Conservation (phyloP, 225 moss, liverwort and hornwort genomes). For the Ulota crispa region DNA sequence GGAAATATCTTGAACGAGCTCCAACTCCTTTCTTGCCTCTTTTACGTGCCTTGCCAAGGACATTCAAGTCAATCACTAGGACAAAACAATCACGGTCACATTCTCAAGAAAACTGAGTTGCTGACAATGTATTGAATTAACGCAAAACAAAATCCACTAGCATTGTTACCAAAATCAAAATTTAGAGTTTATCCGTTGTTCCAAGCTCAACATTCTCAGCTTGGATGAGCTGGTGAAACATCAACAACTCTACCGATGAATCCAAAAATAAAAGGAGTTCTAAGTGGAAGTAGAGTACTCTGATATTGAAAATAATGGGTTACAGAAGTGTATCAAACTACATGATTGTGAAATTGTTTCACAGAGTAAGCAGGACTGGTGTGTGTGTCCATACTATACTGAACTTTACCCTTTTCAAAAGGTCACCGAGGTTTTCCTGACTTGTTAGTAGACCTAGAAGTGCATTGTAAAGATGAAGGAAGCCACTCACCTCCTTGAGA, state of each 20-base stretch:
- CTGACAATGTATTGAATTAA: neutral
- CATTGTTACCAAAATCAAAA: neutral
- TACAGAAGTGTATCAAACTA: neutral
- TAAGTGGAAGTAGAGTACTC: neutral
- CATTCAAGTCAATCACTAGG: slow-evolving; percentile 24
- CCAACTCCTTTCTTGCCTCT: slow-evolving; percentile 69
- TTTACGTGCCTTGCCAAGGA: slow-evolving; percentile 59
- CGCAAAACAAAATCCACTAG: neutral
- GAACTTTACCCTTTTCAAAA: neutral
- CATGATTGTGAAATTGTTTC: neutral
- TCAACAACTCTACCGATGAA: neutral
- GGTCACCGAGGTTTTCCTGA: rapidly evolving
- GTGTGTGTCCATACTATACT: neutral
- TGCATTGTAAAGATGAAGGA: slow-evolving; percentile 13
- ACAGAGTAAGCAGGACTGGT: neutral
- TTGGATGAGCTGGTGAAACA: neutral
- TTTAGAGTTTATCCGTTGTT: neutral
- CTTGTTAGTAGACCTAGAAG: neutral
- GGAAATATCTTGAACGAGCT: slow-evolving; percentile 71
- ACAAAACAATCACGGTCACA: neutral
- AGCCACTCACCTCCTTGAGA: slow-evolving; percentile 56
- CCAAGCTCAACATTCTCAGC: neutral
- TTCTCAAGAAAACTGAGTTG: neutral
- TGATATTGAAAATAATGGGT: neutral
- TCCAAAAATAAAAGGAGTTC: neutral